Evolutionary conservation across 2,329 filamentous ascomycete species (phyloP).

Genomic region (Shiraia bambusicola): DNA sequence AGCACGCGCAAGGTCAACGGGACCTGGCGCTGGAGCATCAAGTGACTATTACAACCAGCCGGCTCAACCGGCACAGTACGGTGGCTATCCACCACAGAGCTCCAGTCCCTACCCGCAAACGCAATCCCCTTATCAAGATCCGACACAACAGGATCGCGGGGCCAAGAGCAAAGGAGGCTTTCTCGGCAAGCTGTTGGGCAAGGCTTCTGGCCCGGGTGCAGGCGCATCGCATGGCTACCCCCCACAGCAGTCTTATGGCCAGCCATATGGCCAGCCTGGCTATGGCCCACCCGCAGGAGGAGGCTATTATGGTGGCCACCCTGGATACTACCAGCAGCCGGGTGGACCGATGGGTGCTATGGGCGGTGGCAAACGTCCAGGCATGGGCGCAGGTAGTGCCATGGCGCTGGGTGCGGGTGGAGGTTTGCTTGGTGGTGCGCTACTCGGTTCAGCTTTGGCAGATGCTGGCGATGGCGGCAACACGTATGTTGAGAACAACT

Average conservation of each 20-base stretch:
- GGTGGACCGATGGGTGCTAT: slow-evolving; percentile 42
- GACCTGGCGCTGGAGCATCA: slow-evolving; percentile 44
- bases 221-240: slow-evolving; percentile 44
- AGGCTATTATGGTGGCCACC: slow-evolving; percentile 12
- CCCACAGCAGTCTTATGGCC: slow-evolving; percentile 29
- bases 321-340: slow-evolving; percentile 40
- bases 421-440: slow-evolving; percentile 74
- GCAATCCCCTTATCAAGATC: slow-evolving; percentile 10
- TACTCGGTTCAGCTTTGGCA: slow-evolving; percentile 68
- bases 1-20: slow-evolving; percentile 51
- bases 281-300: slow-evolving; percentile 18
- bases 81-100: slow-evolving; percentile 33
- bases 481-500: slow-evolving; percentile 7
- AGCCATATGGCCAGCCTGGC: slow-evolving; percentile 24
- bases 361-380: slow-evolving; percentile 17
- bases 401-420: slow-evolving; percentile 78
- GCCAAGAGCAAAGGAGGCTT: slow-evolving; percentile 47
- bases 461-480: slow-evolving; percentile 37
- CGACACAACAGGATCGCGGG: slow-evolving; percentile 26
- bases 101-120: slow-evolving; percentile 11
- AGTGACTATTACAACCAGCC: slow-evolving; percentile 50
- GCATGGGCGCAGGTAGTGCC: slow-evolving; percentile 71
- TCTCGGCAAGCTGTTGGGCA: slow-evolving; percentile 57
- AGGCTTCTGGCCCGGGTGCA: slow-evolving; percentile 34
- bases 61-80: slow-evolving; percentile 13